Base-by-base conservation (phyloP, 371 early-diverging fungal genomes). In the Cokeromyces recurvatus region DNA sequence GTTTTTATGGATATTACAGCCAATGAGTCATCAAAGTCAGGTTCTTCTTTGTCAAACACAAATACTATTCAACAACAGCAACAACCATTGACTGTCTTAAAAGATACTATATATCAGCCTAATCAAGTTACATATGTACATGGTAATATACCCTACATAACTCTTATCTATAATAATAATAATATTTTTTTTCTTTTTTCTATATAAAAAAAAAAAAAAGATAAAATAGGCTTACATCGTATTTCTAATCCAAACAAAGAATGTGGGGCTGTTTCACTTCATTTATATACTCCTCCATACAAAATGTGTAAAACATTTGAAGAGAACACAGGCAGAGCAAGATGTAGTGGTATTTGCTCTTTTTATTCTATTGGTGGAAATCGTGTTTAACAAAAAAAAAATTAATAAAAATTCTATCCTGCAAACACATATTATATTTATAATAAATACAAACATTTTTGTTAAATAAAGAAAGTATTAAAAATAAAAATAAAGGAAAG, bases 241-340 rank as follows among this genome's bases (percentile, higher is more conserved):
- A 85, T 95, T 23, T 64, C 82, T 24, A 94, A 94, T 74, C 83
- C 84, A 15, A 72, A 73, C 34, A 16, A 39, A n/a, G 47, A 56
- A n/a, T 43, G 38, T 3, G 78, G 77, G 32, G 86, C 94, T 14
- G 84, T 95, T 20, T 92, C 95, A 4, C 79, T 95, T 23, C 96
- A 95, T 59, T 74, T 95, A 22, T 95, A 95, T 68, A 87, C 93
- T 8, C 96, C 96, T 16, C 94, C 96, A 5, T 86, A 86, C 58
- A 67, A 90, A 38, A 67, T 77, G 46, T 93, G 94, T 75, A 83
- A 84, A 52, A 91, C 90, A 5, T 95, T 91, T 66, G 78, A 86
- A 45, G 90, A 89, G 58, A 51, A 62, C 2, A 90, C 90, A 0
- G 89, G 90, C 19, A 72, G 63, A 35, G 77, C 86, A 14, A 78